Evolutionary conservation across 2,329 filamentous ascomycete genomes (phyloP), one percentile per base, ranked within the genome.

Genomic region (Colletotrichum sp.): DNA sequence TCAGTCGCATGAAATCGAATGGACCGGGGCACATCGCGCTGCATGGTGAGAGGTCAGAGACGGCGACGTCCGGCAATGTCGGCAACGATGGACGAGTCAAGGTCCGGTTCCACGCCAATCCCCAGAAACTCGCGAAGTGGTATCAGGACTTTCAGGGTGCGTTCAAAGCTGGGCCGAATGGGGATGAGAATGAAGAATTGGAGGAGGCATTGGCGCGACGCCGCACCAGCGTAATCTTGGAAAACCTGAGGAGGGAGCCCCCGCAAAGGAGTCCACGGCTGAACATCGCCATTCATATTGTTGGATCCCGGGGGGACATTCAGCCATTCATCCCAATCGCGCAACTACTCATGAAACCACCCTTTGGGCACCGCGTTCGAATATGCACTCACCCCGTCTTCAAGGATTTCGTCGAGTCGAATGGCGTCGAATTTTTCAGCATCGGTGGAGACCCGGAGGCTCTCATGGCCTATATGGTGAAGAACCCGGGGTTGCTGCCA

Each of bases 241-340:
- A 77, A 16, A 71, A 78, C 15, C 9, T 64, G 15, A 70, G 67
- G 61, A 67, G 19, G 36, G 49, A 71, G 15, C 75, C 71, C 49
- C 65, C 62, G 5, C 34, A 36, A 1, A 52, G 76, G 49, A 70
- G 71, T 8, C 82, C 81, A 16, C 79, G 81, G 9, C 78, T 84
- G 3, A 81, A 81, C 57, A 82, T 84, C 34, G 82, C 82, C 15
- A 84, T 84, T 32, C 82, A 83, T 62, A 82, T 84, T 25, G 82
- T 84, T 39, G 82, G 82, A 8, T 83, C 82, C 2, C 78, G 82
- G 12, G 79, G 79, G 12, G 79, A 80, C 16, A 70, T 80, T 4
- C 91, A 93, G 74, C 91, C 91, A 0, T 92, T 93, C 70, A 84
- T 93, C 67, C 89, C 90, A 0, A 83, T 93, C 2, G 91, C 92